These are phyloP conservation scores for Paramecium biaurelia DNA, from an alignment of 73 alveolate species.

Conservation along the genomic window DNA sequence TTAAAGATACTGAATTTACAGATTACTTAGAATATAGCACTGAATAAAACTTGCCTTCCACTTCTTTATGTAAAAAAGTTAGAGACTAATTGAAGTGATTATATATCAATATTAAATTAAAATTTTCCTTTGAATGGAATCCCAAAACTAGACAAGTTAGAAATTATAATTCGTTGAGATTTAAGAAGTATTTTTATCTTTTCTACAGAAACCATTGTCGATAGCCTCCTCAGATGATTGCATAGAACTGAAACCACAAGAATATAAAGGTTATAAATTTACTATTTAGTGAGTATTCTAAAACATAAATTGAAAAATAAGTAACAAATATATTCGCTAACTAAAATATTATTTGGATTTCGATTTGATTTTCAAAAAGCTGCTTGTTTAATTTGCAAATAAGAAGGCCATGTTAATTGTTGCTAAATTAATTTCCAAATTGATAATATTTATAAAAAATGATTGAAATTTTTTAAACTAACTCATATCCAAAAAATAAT, in stretches of 20 bases:
- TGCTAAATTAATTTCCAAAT: not conserved
- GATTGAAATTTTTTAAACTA: not conserved
- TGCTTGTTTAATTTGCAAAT: not conserved
- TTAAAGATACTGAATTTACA: not conserved
- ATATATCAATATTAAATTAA: not conserved
- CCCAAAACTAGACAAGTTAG: not conserved
- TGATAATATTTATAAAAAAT: not conserved
- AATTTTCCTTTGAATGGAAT: not conserved
- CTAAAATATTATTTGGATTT: not conserved
- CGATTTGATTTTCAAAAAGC: not conserved
- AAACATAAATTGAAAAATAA: not conserved
- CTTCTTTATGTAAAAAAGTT: not conserved
- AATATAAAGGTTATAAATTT: not conserved
- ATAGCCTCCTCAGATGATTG: not conserved
- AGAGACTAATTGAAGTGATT: conserved; percentile 34
- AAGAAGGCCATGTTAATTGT: not conserved
- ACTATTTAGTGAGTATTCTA: not conserved
- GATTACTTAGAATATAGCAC: not conserved
- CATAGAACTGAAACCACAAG: not conserved
- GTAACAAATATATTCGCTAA: not conserved
- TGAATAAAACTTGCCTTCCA: not conserved
- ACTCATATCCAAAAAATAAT: not conserved
- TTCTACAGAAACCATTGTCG: not conserved
- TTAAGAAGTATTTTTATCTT: not conserved
- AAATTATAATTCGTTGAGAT: not conserved